Conservation (phyloP, 75 land plant species). For the Pinus albicaulis region DNA sequence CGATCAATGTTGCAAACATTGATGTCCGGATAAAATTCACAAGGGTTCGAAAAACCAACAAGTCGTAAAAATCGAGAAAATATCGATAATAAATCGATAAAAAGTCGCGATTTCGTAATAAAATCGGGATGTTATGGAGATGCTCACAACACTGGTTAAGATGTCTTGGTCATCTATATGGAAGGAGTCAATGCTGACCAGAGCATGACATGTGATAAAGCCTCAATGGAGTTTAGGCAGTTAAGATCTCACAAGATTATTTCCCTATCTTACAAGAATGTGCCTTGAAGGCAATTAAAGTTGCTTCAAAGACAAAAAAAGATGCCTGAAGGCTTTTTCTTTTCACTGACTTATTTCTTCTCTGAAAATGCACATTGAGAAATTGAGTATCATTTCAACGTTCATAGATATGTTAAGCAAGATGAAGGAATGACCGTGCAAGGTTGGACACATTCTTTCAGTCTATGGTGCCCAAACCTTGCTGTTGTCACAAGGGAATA, state of each 20-base stretch:
- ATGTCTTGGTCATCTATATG: too few species aligned
- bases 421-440: slow-evolving; percentile 45
- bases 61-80: too few species aligned
- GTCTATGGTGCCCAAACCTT: too few species aligned
- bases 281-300: slow-evolving; percentile 76
- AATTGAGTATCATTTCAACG: slow-evolving; percentile 65
- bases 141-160: too few species aligned
- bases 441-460: slow-evolving; percentile 54
- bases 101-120: too few species aligned
- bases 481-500: slow-evolving; percentile 74
- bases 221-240: slow-evolving; percentile 66
- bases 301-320: slow-evolving; percentile 30
- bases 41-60: too few species aligned
- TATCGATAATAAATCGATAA: too few species aligned
- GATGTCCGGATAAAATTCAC: too few species aligned
- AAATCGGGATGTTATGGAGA: too few species aligned
- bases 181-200: too few species aligned
- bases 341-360: slow-evolving; percentile 69
- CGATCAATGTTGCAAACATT: too few species aligned
- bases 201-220: slow-evolving; percentile 88
- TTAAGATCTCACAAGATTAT: slow-evolving; percentile 58
- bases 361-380: slow-evolving; percentile 51
- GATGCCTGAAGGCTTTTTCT: slow-evolving; percentile 83
- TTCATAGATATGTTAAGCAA: slow-evolving; percentile 69
- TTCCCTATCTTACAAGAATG: slow-evolving; percentile 70